Conservation (phyloP, 1,284 basidiomycete species). For the Ceratobasidium sp. region DNA sequence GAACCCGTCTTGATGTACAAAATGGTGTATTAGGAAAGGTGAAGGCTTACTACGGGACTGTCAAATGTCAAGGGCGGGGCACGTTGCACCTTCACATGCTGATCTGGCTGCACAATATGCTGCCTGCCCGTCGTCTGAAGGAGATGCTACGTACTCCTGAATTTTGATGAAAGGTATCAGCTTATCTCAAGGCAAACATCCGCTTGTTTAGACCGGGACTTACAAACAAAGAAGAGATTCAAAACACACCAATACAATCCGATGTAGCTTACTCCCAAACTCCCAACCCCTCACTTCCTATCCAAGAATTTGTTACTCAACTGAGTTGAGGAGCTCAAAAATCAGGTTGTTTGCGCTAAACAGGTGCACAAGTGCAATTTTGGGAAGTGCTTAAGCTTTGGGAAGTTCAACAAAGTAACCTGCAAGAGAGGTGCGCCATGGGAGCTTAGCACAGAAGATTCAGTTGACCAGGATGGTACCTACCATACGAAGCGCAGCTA, state of each 20-base stretch:
- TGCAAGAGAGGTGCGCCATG: slow-evolving; percentile 62
- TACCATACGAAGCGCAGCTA: slow-evolving; percentile 47
- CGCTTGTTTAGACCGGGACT: slow-evolving; percentile 53
- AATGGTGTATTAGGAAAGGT: slow-evolving; percentile 52
- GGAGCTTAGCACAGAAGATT: slow-evolving; percentile 48
- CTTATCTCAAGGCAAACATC: slow-evolving; percentile 51
- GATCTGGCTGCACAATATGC: slow-evolving; percentile 51
- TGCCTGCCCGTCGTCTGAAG: slow-evolving; percentile 23
- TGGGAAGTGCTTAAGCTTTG: slow-evolving; percentile 52
- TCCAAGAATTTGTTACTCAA: not conserved
- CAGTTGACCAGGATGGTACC: slow-evolving; percentile 48
- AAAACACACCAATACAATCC: slow-evolving; percentile 48
- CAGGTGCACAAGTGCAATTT: slow-evolving; percentile 52
- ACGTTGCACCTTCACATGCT: slow-evolving; percentile 56
- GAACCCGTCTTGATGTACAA: slow-evolving; percentile 50
- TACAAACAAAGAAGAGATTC: slow-evolving; percentile 45
- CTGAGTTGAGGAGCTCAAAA: not conserved
- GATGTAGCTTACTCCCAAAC: slow-evolving; percentile 45
- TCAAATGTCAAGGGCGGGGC: slow-evolving; percentile 56
- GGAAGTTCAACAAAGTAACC: slow-evolving; percentile 49
- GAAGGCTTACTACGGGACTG: slow-evolving; percentile 54
- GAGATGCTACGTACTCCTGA: slow-evolving; percentile 6
- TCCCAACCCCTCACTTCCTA: slow-evolving; percentile 14
- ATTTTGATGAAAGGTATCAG: slow-evolving; percentile 10
- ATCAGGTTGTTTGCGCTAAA: not conserved